A percentile compares a stretch with the other conserved stretches of the same genome.
Evolutionary conservation across 2,329 filamentous ascomycete species (phyloP).

Genomic region (Arachnopeziza araneosa): DNA sequence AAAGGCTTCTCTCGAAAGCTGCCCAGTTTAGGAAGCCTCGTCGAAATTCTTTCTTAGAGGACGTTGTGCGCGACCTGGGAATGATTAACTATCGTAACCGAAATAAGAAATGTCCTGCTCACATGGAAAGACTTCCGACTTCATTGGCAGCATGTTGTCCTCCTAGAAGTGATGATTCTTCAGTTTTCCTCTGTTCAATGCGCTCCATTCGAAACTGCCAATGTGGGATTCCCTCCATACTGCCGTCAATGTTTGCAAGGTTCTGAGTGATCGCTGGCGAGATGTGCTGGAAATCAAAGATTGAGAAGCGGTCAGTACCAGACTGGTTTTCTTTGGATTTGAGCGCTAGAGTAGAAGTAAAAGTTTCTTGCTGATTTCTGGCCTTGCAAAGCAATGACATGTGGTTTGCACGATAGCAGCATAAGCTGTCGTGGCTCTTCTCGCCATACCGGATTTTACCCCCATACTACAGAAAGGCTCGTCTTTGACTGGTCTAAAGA

Average conservation of each 20-base stretch:
- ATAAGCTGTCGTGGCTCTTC: too few species aligned
- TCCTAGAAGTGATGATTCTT: background rate
- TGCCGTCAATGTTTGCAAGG: background rate
- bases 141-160: background rate
- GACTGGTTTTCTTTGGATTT: too few species aligned
- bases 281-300: background rate
- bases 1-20: background rate
- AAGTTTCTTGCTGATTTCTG: background rate
- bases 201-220: background rate
- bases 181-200: background rate
- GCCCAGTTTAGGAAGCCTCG: background rate
- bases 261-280: background rate
- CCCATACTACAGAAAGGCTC: too few species aligned
- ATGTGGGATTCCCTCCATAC: background rate
- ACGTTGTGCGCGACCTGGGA: background rate
- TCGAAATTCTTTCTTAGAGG: background rate
- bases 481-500: too few species aligned
- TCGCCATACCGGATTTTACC: too few species aligned
- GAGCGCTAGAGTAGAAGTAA: background rate
- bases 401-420: too few species aligned
- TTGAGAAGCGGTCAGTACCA: background rate
- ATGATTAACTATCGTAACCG: background rate
- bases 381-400: too few species aligned
- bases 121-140: background rate
- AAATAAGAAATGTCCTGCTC: background rate